Evolutionary conservation across 2,329 filamentous ascomycete genomes (phyloP), one percentile per base, ranked within the genome.

Genomic region (Colletotrichum theobromicola): DNA sequence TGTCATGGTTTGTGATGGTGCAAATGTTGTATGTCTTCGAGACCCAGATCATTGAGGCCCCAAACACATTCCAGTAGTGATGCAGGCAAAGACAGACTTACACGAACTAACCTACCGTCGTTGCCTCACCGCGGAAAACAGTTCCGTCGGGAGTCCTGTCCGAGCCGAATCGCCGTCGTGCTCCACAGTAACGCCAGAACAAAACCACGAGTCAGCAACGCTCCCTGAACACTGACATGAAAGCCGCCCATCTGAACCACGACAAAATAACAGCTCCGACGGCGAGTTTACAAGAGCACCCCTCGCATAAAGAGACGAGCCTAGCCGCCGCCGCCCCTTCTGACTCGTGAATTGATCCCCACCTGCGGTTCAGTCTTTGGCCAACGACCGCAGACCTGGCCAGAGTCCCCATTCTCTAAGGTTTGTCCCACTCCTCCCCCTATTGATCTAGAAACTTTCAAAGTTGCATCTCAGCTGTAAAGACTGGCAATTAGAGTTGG

Each of bases 121-220:
- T 50, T 21, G 10, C 42, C 5, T 4, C 42, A 50, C 4, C n/a
- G 1, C 42, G 42, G 42, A 50, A 13, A 0, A 21, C 0, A 0
- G 24, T 50, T 13, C n/a, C 42, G 0, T 21, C 42, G 42, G 42
- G 42, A 50, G n/a, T n/a, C 0, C 3, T 50, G 0, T 50, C 0
- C 24, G n/a, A 50, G 42, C 42, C 42, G 42, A 50, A 50, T 50
- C 42, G 42, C 42, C 42, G 42, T 50, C 42, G 1, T 50, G n/a
- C 42, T 50, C 42, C 42, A 50, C n/a, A 21, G n/a, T 21, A 10
- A 10, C n/a, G 12, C 42, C 42, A 12, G 10, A 50, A 50, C 10
- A 7, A 46, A 18, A 21, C 42, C 7, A 50, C 42, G 42, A 50
- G n/a, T 50, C 42, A 50, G 42, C n/a, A 50, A 50, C 24, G 0